Evolutionary conservation across 176 grass and related monocot species (phyloP).

Genomic region (Lolium perenne): DNA sequence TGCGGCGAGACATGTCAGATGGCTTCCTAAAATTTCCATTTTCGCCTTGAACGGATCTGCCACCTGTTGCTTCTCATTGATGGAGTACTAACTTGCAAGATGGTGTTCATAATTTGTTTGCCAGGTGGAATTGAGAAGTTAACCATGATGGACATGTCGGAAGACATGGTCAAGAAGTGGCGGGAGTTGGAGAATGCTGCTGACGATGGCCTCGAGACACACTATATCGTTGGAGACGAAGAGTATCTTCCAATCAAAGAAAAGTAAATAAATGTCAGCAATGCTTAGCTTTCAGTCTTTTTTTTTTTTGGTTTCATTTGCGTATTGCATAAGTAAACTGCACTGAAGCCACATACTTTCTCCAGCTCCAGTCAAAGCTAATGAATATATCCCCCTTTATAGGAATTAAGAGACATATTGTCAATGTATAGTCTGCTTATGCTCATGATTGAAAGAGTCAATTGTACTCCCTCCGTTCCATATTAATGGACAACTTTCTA

Average conservation of each 20-base stretch:
- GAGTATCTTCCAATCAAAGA: conserved; percentile 89
- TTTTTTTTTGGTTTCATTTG: background rate
- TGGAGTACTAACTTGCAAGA: background rate
- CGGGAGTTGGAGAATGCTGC: conserved; percentile 56
- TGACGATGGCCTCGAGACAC: conserved; percentile 48
- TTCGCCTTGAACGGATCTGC: background rate
- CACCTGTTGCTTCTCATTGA: conserved; percentile 26
- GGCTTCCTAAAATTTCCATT: background rate
- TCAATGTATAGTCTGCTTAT: conserved; percentile 23
- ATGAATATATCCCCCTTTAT: background rate
- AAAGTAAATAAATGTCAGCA: conserved; percentile 54
- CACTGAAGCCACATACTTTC: background rate
- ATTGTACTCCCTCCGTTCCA: background rate
- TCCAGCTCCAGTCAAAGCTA: background rate
- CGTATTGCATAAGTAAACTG: conserved; percentile 6
- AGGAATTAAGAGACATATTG: background rate
- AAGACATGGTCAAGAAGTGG: conserved; percentile 79
- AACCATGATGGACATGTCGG: conserved; percentile 98
- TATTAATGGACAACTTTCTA: too few relatives aligned
- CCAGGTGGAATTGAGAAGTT: conserved; percentile 88
- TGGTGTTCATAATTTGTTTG: conserved; percentile 23
- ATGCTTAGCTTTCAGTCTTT: background rate
- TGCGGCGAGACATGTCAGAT: background rate
- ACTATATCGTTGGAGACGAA: conserved; percentile 78
- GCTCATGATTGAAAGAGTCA: background rate